These are phyloP conservation scores for Corymbia maculata DNA, from an alignment of 345 rosid genomes.

Conservation along the genomic window DNA sequence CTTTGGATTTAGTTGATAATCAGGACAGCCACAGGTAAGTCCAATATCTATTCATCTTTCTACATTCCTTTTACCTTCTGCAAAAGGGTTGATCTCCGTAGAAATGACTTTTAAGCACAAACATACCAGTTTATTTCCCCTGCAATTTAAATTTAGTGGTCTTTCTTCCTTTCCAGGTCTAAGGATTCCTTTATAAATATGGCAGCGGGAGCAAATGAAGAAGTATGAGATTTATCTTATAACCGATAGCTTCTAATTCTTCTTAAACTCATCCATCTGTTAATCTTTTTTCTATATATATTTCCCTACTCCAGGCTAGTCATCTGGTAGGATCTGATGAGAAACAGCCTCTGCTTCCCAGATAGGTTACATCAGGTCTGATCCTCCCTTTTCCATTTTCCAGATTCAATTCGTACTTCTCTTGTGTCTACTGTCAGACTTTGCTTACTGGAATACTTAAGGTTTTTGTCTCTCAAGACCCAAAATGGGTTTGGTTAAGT, in stretches of 20 bases:
- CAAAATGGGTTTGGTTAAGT: background rate
- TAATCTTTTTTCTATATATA: background rate
- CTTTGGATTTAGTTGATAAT: background rate
- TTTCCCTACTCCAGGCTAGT: constrained; percentile 6
- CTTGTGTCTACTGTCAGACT: background rate
- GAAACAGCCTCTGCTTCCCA: constrained; percentile 16
- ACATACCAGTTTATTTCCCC: background rate
- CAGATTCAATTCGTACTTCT: background rate
- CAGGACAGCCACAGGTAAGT: constrained; percentile 3
- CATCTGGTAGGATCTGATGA: constrained; percentile 9
- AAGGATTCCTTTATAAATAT: constrained; percentile 14
- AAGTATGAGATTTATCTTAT: constrained; percentile 1
- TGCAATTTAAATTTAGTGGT: background rate
- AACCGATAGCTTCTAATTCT: background rate
- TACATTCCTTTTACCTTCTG: background rate
- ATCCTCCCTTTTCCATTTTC: background rate
- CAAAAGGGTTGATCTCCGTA: background rate
- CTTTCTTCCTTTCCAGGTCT: constrained; percentile 2
- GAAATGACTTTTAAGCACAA: background rate
- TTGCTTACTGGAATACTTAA: background rate
- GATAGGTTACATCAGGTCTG: background rate
- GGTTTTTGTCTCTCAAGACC: background rate
- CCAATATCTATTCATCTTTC: background rate
- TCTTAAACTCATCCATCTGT: background rate
- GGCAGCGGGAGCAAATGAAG: constrained; percentile 19